A percentile compares a stretch with the other conserved stretches of the same genome.
Evolutionary conservation across 202 grass and related monocot species (phyloP).

Genomic region (Cymbopogon flexuosus): DNA sequence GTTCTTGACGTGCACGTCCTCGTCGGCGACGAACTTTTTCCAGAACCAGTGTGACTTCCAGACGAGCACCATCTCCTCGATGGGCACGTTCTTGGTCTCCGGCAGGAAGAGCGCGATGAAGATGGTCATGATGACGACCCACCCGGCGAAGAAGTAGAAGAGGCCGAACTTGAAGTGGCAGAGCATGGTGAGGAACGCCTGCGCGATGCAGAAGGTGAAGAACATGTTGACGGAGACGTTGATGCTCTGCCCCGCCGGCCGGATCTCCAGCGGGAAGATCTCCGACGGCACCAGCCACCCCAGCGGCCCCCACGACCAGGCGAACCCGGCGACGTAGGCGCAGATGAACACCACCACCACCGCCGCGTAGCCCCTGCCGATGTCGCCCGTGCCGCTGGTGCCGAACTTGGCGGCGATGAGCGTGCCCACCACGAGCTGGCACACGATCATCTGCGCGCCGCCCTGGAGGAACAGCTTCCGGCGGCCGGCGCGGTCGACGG

Average conservation of each 20-base stretch:
- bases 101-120: slow-evolving; percentile 72
- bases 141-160: slow-evolving; percentile 91
- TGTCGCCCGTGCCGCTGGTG: slow-evolving; percentile 43
- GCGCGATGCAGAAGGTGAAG: slow-evolving; percentile 85
- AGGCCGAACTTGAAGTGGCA: slow-evolving; percentile 85
- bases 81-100: slow-evolving; percentile 76
- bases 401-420: slow-evolving; percentile 56
- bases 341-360: slow-evolving; percentile 71
- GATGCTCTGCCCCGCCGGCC: slow-evolving; percentile 91
- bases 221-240: slow-evolving; percentile 90
- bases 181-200: slow-evolving; percentile 84
- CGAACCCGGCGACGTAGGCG: slow-evolving; percentile 57
- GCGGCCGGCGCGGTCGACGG: slow-evolving; percentile 53
- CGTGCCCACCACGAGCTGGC: slow-evolving; percentile 59
- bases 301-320: slow-evolving; percentile 71
- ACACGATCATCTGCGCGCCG: slow-evolving; percentile 60
- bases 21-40: slow-evolving; percentile 48
- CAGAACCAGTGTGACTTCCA: slow-evolving; percentile 95
- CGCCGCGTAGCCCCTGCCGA: slow-evolving; percentile 52
- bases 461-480: slow-evolving; percentile 71
- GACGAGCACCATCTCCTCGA: slow-evolving; percentile 75
- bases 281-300: slow-evolving; percentile 81
- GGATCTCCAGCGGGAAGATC: slow-evolving; percentile 95
- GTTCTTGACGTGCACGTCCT: slow-evolving; percentile 39
- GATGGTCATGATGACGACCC: slow-evolving; percentile 83